Conservation (phyloP, 176 grass and related monocot species). For the Musa acuminata region DNA sequence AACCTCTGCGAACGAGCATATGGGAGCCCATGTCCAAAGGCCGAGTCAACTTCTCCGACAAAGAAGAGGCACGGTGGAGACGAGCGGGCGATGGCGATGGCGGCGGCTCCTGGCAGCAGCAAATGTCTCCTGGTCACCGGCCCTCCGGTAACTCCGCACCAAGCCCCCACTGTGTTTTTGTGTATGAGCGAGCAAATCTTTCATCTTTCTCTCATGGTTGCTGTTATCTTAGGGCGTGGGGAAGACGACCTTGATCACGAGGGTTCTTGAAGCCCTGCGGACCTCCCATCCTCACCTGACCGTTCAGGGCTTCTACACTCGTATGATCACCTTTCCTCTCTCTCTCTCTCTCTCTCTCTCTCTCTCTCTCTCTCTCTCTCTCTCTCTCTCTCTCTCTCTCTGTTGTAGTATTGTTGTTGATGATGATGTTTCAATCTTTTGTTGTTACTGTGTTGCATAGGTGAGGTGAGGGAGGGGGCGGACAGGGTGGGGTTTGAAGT, state of each 20-base stretch:
- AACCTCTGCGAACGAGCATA: too few relatives aligned
- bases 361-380: neutral
- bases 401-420: too few relatives aligned
- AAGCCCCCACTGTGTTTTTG: neutral
- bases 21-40: too few relatives aligned
- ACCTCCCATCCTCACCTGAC: constrained; percentile 46
- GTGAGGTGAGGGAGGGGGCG: constrained; percentile 58
- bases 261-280: constrained; percentile 53
- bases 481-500: constrained; percentile 83
- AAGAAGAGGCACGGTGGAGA: neutral
- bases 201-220: neutral
- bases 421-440: neutral
- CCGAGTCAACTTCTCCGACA: too few relatives aligned
- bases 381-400: neutral
- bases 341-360: neutral
- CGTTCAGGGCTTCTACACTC: constrained; percentile 74
- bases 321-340: constrained; percentile 20
- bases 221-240: constrained; percentile 45
- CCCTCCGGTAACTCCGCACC: constrained; percentile 43
- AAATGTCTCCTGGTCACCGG: constrained; percentile 80
- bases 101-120: constrained; percentile 16
- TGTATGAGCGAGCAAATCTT: neutral
- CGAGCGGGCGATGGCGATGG: neutral
- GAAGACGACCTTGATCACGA: constrained; percentile 79
- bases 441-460: constrained; percentile 24